Evolutionary conservation across 441 rosid genomes (phyloP).

Genomic region (Populus hybrid): DNA sequence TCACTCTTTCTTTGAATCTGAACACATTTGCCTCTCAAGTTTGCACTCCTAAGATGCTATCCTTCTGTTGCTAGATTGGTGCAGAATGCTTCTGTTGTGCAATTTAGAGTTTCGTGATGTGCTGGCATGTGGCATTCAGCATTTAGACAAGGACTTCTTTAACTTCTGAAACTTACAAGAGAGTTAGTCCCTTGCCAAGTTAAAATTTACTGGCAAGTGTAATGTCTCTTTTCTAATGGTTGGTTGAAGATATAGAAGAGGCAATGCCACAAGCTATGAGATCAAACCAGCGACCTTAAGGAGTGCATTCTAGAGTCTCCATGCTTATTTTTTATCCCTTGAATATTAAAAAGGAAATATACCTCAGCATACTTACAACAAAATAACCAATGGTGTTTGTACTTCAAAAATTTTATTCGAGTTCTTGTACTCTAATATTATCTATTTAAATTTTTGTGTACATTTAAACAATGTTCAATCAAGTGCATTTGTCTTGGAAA

Average conservation of each 20-base stretch:
- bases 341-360: neutral
- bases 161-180: too few species aligned
- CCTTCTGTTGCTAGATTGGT: neutral
- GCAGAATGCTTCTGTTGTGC: neutral
- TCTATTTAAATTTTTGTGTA: neutral
- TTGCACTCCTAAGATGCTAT: neutral
- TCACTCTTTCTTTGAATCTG: neutral
- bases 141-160: neutral
- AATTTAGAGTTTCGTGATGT: neutral
- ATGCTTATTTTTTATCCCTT: neutral
- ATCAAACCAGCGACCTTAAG: neutral
- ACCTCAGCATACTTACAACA: neutral
- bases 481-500: neutral
- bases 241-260: neutral
- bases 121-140: neutral
- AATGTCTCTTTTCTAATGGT: neutral
- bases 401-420: neutral
- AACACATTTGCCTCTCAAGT: neutral
- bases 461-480: neutral
- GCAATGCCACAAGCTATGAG: neutral
- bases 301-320: neutral
- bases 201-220: neutral
- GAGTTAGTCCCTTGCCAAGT: neutral
- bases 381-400: neutral
- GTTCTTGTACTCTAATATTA: neutral